Evolutionary conservation across 202 grass and related monocot genomes (phyloP).

Genomic region (Thinopyrum obtusiflorum): DNA sequence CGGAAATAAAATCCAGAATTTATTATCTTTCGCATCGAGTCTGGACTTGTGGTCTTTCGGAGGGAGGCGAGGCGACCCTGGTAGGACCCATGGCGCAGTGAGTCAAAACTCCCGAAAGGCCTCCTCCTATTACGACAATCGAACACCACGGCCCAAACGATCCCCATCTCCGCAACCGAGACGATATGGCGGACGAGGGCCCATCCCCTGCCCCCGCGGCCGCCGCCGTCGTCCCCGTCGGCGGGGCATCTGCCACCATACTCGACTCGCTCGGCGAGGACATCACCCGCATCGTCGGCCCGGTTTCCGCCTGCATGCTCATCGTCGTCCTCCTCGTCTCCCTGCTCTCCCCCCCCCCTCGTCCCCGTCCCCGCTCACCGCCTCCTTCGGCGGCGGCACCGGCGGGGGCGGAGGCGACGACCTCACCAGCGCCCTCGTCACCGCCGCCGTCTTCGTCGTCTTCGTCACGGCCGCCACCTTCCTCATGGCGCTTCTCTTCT

Average conservation of each 20-base stretch:
- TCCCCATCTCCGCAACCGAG: constrained; percentile 25
- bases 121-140: background rate
- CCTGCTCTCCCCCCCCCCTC: constrained; percentile 52
- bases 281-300: constrained; percentile 79
- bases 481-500: constrained; percentile 93
- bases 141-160: background rate
- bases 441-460: constrained; percentile 59
- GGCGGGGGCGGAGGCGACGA: constrained; percentile 32
- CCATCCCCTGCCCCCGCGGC: background rate
- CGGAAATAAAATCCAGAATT: too few species aligned
- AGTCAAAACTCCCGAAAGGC: background rate
- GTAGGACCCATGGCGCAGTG: too few species aligned
- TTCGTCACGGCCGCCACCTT: constrained; percentile 75
- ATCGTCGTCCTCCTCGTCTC: constrained; percentile 93
- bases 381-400: background rate
- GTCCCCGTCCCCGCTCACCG: constrained; percentile 36
- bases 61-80: too few species aligned
- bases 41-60: too few species aligned
- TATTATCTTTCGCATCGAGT: too few species aligned
- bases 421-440: constrained; percentile 62
- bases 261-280: constrained; percentile 75
- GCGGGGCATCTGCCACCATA: constrained; percentile 26
- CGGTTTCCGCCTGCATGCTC: constrained; percentile 90
- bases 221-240: background rate
- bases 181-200: constrained; percentile 47